Base-by-base conservation (phyloP, 345 rosid genomes). In the Raphanus sativus region DNA sequence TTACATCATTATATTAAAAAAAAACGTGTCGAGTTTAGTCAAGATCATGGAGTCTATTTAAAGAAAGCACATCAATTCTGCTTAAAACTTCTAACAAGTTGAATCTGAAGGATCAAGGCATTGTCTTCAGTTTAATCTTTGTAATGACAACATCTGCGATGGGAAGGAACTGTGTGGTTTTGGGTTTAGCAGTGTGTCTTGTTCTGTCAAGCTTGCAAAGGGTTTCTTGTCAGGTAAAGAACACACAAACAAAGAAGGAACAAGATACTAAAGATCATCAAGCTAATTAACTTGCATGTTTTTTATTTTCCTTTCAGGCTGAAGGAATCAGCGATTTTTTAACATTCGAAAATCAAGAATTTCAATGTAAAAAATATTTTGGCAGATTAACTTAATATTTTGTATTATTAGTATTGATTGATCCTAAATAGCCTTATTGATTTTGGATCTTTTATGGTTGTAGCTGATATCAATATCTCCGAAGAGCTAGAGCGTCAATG, bases 141-240 rank as follows among this genome's bases (percentile, higher is more conserved):
- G 55, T 25, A 58, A 38, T 58, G 55, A 25, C 34, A 59, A 70
- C 13, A 24, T 59, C 56, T 2, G 26, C 28, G 10, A 71, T 59
- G 66, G 56, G 56, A 36, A 71, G 1, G n/a, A 71, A 59, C 7
- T 3, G 13, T 59, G 8, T 59, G n/a, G 45, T 65, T 56, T 29
- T 56, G 13, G 4, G 71, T 56, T 66, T 75, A 29, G 56, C 78
- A 25, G 1, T 66, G 21, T 75, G 29, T 56, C 66, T 66, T 7
- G 12, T 75, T 65, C n/a, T 75, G 40, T 55, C 42, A 66, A 66
- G 48, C 48, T 40, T 10, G 21, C 40, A 55, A 55, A 58, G 66
- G 65, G 65, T 66, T 28, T 71, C 75, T 38, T 59, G 66, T 4
- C 75, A 71, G 66, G 75, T 59, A 38, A 70, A 17, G 1, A 69